These are phyloP conservation scores for Fusarium circinatum DNA, from an alignment of 2,329 filamentous ascomycete genomes.

Conservation along the genomic window DNA sequence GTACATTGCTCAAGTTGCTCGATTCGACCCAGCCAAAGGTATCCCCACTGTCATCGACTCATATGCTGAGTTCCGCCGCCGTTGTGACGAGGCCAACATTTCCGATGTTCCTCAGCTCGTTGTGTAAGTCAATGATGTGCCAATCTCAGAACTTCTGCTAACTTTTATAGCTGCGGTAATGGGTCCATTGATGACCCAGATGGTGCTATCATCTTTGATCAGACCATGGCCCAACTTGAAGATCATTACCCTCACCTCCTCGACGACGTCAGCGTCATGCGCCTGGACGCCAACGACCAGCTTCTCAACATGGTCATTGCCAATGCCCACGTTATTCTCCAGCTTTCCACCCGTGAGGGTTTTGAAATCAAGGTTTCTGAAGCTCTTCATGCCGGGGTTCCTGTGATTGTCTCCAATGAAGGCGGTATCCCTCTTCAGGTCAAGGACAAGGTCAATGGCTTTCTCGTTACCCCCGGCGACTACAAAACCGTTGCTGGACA, in stretches of 20 bases:
- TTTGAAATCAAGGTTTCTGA: conserved; percentile 91
- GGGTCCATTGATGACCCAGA: conserved; percentile 86
- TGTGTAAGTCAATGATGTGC: conserved; percentile 56
- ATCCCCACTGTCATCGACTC: conserved; percentile 81
- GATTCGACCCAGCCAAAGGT: conserved; percentile 86
- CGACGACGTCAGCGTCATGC: conserved; percentile 77
- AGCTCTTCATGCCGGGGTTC: conserved; percentile 81
- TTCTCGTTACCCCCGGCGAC: conserved; percentile 77
- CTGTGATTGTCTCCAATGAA: conserved; percentile 77
- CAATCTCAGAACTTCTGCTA: neutral
- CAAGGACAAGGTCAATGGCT: conserved; percentile 76
- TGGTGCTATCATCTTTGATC: conserved; percentile 75
- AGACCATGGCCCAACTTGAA: conserved; percentile 75
- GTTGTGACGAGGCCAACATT: conserved; percentile 63
- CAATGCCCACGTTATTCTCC: conserved; percentile 77
- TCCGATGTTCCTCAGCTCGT: conserved; percentile 75
- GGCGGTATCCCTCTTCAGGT: conserved; percentile 87
- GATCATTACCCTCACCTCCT: conserved; percentile 69
- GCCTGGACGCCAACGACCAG: conserved; percentile 81
- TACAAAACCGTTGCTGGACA: conserved; percentile 74
- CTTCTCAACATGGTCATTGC: conserved; percentile 80
- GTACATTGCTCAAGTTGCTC: conserved; percentile 83
- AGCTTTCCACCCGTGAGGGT: conserved; percentile 83
- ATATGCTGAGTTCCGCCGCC: conserved; percentile 76
- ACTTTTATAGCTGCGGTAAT: conserved; percentile 69